phyloP scores from a whole-genome alignment of 164 flowering plant species.

The Annona cherimola region DNA sequence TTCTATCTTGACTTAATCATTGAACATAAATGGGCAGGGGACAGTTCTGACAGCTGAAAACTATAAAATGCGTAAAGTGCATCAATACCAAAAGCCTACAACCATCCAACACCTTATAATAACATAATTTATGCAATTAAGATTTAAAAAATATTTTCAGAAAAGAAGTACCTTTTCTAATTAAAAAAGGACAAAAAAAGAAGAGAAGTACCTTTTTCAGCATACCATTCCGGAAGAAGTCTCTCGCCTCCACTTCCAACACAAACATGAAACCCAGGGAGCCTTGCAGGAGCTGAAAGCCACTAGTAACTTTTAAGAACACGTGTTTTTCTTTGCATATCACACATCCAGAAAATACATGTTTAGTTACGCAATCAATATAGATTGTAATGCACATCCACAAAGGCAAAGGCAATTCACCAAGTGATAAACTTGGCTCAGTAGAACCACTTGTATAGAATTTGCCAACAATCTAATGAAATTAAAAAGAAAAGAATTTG shows the following conservation, averaged over 20 bases:
- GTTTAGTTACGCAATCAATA: too few relatives aligned
- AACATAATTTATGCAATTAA: background rate
- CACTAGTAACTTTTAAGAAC: background rate
- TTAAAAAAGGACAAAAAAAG: background rate
- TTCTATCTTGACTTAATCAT: too few relatives aligned
- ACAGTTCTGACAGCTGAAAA: background rate
- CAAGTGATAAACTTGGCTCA: too few relatives aligned
- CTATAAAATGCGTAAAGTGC: background rate
- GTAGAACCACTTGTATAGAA: too few relatives aligned
- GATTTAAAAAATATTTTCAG: background rate
- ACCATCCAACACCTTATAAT: background rate
- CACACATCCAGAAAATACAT: background rate
- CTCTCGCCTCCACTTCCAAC: constrained; percentile 33
- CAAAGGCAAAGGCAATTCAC: too few relatives aligned
- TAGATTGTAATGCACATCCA: too few relatives aligned
- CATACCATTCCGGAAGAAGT: constrained; percentile 28
- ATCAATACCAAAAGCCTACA: background rate
- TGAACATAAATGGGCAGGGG: too few relatives aligned
- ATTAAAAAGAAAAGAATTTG: too few relatives aligned
- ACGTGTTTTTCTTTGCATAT: too few relatives aligned
- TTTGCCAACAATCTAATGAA: too few relatives aligned
- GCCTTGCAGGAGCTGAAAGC: constrained; percentile 19
- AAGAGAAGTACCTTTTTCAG: constrained; percentile 17
- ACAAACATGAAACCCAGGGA: constrained; percentile 31
- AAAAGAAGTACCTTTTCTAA: background rate